Evolutionary conservation across 768 basidiomycete species (phyloP).

Genomic region (Gyrodon lividus): DNA sequence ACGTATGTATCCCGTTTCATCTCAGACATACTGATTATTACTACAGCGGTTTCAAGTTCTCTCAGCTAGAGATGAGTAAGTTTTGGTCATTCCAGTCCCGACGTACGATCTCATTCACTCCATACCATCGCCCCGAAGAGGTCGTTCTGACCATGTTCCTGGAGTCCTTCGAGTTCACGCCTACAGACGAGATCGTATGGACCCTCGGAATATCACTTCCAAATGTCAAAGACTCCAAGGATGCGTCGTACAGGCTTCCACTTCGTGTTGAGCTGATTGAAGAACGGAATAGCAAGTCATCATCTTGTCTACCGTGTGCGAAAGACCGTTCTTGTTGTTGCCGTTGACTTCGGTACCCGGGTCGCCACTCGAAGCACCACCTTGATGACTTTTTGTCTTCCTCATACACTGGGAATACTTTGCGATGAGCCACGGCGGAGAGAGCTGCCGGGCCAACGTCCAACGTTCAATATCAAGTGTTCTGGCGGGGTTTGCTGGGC

Average conservation of each 20-base stretch:
- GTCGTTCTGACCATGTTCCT: not conserved
- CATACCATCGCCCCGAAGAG: not conserved
- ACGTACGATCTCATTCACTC: not conserved
- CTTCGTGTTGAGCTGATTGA: not conserved
- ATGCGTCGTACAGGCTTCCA: not conserved
- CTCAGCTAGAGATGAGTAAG: slow-evolving; percentile 52
- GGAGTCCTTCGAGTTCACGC: slow-evolving; percentile 5
- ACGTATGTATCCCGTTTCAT: not conserved
- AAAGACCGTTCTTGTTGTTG: no score
- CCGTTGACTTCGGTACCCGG: no score
- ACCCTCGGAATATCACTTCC: slow-evolving; percentile 3
- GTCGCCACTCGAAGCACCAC: no score
- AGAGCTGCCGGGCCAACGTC: no score
- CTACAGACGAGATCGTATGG: slow-evolving; percentile 10
- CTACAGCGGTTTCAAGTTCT: slow-evolving; percentile 42
- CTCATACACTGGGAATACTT: no score
- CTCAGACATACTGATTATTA: not conserved
- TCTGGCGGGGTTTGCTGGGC: no score
- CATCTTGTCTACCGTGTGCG: no score
- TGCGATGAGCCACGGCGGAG: no score
- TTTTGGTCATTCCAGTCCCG: not conserved
- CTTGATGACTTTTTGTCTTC: no score
- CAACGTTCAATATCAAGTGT: no score
- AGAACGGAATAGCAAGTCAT: not conserved
- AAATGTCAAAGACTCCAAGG: slow-evolving; percentile 2